phyloP scores from a whole-genome alignment of 169 alveolate genomes.

The Eimeria acervulina region DNA sequence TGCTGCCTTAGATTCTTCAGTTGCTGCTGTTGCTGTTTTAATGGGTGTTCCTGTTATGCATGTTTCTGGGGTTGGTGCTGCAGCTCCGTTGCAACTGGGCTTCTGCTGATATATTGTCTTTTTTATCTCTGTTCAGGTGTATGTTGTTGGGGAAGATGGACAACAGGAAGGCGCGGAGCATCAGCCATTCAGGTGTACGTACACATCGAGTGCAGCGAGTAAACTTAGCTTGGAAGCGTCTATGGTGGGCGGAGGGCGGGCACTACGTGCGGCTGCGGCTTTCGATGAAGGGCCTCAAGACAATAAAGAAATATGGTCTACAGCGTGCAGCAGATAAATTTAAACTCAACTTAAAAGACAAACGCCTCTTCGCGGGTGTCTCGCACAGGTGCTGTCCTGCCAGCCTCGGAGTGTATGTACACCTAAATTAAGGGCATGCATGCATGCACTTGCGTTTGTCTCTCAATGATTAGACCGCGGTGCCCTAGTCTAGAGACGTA shows the following conservation, averaged over 20 bases:
- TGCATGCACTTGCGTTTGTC: no score
- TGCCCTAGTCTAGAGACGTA: no score
- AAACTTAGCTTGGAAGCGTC: constrained; percentile 89
- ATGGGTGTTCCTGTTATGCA: not conserved
- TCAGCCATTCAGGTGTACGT: constrained; percentile 89
- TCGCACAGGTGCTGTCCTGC: constrained; percentile 47
- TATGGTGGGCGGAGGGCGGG: constrained; percentile 90
- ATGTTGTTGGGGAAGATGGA: constrained; percentile 93
- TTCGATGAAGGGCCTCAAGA: constrained; percentile 91
- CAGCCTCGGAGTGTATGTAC: no score
- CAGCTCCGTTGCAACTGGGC: not conserved
- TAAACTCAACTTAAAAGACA: constrained; percentile 89
- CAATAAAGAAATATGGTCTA: constrained; percentile 91
- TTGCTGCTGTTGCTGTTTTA: not conserved
- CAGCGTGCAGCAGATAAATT: constrained; percentile 91
- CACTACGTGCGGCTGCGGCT: constrained; percentile 89
- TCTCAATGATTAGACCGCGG: no score
- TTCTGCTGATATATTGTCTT: not conserved
- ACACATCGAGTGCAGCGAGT: constrained; percentile 90
- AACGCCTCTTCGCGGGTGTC: constrained; percentile 91
- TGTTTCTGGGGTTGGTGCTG: not conserved
- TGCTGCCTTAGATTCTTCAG: no score
- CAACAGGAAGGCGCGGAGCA: constrained; percentile 89
- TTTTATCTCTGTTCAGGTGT: constrained; percentile 86
- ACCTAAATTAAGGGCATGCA: no score